Conservation (phyloP, 441 rosid species). For the Mallotus repandus region DNA sequence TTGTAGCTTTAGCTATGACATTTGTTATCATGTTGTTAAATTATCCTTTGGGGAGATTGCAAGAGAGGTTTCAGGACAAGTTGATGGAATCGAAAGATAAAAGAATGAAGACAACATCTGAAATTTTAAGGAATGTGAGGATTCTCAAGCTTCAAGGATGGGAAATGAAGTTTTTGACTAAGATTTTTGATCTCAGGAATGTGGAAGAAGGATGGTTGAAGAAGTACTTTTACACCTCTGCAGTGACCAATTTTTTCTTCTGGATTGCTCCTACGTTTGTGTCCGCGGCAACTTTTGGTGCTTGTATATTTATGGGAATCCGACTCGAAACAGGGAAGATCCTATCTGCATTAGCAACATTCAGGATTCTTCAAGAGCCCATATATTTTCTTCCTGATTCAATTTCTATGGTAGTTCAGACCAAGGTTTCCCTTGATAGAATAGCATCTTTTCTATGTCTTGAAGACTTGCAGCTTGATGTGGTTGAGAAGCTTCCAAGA, state of each 20-base stretch:
- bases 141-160: conserved; percentile 74
- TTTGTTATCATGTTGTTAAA: conserved; percentile 47
- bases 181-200: conserved; percentile 42
- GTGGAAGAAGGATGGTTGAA: conserved; percentile 53
- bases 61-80: conserved; percentile 48
- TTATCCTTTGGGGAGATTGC: conserved; percentile 49
- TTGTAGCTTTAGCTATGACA: conserved; percentile 47
- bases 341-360: conserved; percentile 66
- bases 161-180: conserved; percentile 68
- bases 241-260: conserved; percentile 39
- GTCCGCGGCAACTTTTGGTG: conserved; percentile 51
- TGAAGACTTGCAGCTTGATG: conserved; percentile 48
- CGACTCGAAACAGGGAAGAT: conserved; percentile 65
- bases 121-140: conserved; percentile 55
- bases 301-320: conserved; percentile 46
- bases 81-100: conserved; percentile 59
- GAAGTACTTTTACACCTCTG: conserved; percentile 39
- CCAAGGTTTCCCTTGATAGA: conserved; percentile 68
- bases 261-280: conserved; percentile 62
- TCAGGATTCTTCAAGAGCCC: conserved; percentile 59
- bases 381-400: conserved; percentile 52
- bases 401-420: conserved; percentile 53
- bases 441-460: conserved; percentile 54
- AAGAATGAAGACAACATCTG: conserved; percentile 62
- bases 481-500: conserved; percentile 38